Percentiles rank a stretch among this genome's conserved stretches.
Evolutionary conservation across 2,329 filamentous ascomycete genomes (phyloP).

Genomic region (Talaromyces amestolkiae): DNA sequence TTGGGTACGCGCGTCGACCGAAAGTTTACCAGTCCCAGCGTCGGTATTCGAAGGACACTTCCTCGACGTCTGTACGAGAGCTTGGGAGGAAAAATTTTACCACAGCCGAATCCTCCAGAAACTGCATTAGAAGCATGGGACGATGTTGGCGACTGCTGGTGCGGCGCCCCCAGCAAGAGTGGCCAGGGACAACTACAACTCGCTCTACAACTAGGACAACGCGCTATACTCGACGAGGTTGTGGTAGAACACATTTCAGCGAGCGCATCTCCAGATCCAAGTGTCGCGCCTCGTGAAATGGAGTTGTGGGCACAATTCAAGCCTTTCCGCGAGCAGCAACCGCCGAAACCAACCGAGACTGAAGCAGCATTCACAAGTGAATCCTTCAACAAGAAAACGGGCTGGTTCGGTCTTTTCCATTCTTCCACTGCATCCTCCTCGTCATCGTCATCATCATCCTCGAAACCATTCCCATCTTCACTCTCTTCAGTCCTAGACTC

Average conservation of each 20-base stretch:
- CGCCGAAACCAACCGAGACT: slow-evolving; percentile 6
- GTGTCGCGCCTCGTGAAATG: slow-evolving; percentile 62
- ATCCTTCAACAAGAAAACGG: background rate
- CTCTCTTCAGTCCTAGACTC: slow-evolving; percentile 30
- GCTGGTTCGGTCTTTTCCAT: slow-evolving; percentile 17
- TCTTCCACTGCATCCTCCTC: slow-evolving; percentile 4
- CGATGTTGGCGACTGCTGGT: slow-evolving; percentile 86
- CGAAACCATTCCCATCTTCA: background rate
- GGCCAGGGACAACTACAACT: slow-evolving; percentile 45
- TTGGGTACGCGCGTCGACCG: slow-evolving; percentile 66
- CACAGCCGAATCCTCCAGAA: slow-evolving; percentile 41
- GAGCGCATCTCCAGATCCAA: slow-evolving; percentile 60
- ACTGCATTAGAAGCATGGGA: slow-evolving; percentile 67
- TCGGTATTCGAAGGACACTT: slow-evolving; percentile 30
- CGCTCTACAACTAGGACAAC: slow-evolving; percentile 35
- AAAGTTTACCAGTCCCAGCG: slow-evolving; percentile 58
- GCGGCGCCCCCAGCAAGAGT: slow-evolving; percentile 53
- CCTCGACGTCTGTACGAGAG: slow-evolving; percentile 24
- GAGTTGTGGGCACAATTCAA: slow-evolving; percentile 66
- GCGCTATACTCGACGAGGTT: slow-evolving; percentile 65
- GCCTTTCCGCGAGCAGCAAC: background rate
- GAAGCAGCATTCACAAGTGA: background rate
- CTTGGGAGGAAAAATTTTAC: slow-evolving; percentile 18
- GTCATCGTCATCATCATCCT: slow-evolving; percentile 1
- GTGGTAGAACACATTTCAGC: slow-evolving; percentile 70